Percentiles rank a stretch among this genome's conserved stretches.
Evolutionary conservation across 345 rosid genomes (phyloP).

Genomic region (Cardiospermum halicacabum): DNA sequence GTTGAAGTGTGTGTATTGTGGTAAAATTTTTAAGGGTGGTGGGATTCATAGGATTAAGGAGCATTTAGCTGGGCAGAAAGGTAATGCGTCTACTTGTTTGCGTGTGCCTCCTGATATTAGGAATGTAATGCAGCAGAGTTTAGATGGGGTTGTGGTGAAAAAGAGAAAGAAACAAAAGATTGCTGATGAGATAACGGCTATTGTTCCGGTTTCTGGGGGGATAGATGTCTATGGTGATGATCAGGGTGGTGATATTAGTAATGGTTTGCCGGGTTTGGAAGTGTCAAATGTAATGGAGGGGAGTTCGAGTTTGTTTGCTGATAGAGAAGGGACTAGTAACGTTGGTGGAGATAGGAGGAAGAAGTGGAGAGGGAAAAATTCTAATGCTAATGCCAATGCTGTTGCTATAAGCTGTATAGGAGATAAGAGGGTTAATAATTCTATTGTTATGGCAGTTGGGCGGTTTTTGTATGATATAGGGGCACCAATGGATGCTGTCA

Average conservation of each 20-base stretch:
- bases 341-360: slow-evolving; percentile 40
- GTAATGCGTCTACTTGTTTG: slow-evolving; percentile 73
- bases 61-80: slow-evolving; percentile 87
- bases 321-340: slow-evolving; percentile 31
- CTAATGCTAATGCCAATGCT: slow-evolving; percentile 24
- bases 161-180: slow-evolving; percentile 68
- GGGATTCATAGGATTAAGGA: slow-evolving; percentile 96
- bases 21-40: slow-evolving; percentile 83
- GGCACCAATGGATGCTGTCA: slow-evolving; percentile 61
- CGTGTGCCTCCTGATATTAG: slow-evolving; percentile 66
- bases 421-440: slow-evolving; percentile 33
- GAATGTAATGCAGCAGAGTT: slow-evolving; percentile 50
- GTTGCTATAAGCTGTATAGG: slow-evolving; percentile 19
- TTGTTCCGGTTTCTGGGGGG: slow-evolving; percentile 37
- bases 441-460: slow-evolving; percentile 51
- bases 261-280: slow-evolving; percentile 22
- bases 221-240: slow-evolving; percentile 21
- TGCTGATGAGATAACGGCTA: slow-evolving; percentile 40
- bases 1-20: slow-evolving; percentile 73
- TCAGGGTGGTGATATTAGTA: slow-evolving; percentile 34
- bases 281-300: slow-evolving; percentile 17
- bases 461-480: slow-evolving; percentile 72
- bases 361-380: slow-evolving; percentile 35
- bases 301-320: slow-evolving; percentile 22
- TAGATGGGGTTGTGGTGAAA: slow-evolving; percentile 62